These are phyloP conservation scores for Torrubiellomyces zombiae DNA, from an alignment of 2,329 filamentous ascomycete genomes.

Conservation along the genomic window DNA sequence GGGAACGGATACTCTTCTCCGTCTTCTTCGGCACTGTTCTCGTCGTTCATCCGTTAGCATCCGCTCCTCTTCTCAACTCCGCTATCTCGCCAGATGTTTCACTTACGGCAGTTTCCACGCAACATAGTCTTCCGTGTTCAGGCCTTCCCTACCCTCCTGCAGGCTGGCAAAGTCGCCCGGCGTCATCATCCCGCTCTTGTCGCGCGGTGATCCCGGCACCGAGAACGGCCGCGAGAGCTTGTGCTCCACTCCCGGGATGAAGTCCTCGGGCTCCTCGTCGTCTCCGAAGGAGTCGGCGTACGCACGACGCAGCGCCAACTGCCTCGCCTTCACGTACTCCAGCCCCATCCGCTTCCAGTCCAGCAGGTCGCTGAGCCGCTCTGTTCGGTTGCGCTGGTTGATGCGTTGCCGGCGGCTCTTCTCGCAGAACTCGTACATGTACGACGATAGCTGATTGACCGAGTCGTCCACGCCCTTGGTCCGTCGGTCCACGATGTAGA, in stretches of 20 bases:
- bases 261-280: constrained; percentile 71
- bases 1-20: constrained; percentile 52
- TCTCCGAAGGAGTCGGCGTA: constrained; percentile 75
- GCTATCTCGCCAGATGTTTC: not conserved
- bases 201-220: constrained; percentile 80
- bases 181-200: constrained; percentile 94
- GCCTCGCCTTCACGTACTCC: constrained; percentile 96
- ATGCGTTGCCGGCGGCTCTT: constrained; percentile 95
- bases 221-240: constrained; percentile 93
- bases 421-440: constrained; percentile 81
- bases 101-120: constrained; percentile 97
- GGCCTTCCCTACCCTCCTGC: constrained; percentile 81
- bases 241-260: constrained; percentile 80
- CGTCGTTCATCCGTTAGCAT: too few species aligned
- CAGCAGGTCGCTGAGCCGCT: constrained; percentile 81
- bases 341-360: constrained; percentile 99
- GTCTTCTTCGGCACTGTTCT: constrained; percentile 90
- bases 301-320: constrained; percentile 77
- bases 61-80: not conserved
- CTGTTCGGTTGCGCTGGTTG: constrained; percentile 95
- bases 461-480: constrained; percentile 94
- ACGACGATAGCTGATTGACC: constrained; percentile 77
- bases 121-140: constrained; percentile 94
- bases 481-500: constrained; percentile 94
- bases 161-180: constrained; percentile 94